phyloP scores from a whole-genome alignment of 2,329 filamentous ascomycete genomes.

The Aspergillus intermedius region DNA sequence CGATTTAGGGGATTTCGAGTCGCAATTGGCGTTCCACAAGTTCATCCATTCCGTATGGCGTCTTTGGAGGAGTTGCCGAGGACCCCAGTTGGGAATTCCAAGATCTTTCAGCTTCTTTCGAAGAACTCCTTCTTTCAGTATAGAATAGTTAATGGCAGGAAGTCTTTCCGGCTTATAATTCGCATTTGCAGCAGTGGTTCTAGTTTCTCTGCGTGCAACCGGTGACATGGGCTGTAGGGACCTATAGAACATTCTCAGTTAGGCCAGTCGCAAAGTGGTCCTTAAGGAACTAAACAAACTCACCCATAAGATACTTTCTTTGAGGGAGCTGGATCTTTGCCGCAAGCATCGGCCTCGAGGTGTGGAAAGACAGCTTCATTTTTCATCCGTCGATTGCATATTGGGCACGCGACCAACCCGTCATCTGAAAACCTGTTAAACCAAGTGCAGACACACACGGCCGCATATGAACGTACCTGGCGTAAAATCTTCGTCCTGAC shows the following conservation, averaged over 20 bases:
- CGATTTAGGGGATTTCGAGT: constrained; percentile 65
- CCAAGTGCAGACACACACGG: neutral
- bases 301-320: constrained; percentile 24
- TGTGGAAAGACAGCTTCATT: constrained; percentile 70
- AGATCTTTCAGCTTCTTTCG: constrained; percentile 76
- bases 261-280: constrained; percentile 13
- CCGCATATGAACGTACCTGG: constrained; percentile 22
- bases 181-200: constrained; percentile 12
- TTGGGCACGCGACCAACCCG: constrained; percentile 75
- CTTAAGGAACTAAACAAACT: neutral
- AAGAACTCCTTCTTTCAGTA: constrained; percentile 72
- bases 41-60: constrained; percentile 92
- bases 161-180: constrained; percentile 55
- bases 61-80: constrained; percentile 63
- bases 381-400: constrained; percentile 76
- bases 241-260: constrained; percentile 13
- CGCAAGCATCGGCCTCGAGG: constrained; percentile 66
- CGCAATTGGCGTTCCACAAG: constrained; percentile 94
- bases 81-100: constrained; percentile 66
- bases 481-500: constrained; percentile 34
- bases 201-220: constrained; percentile 10
- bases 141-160: constrained; percentile 75
- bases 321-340: constrained; percentile 19
- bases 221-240: constrained; percentile 15
- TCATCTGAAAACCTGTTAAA: constrained; percentile 48